A percentile compares a stretch with the other conserved stretches of the same genome.
phyloP scores from a whole-genome alignment of 495 filamentous ascomycete species.

The Aspergillus cavernicola region DNA sequence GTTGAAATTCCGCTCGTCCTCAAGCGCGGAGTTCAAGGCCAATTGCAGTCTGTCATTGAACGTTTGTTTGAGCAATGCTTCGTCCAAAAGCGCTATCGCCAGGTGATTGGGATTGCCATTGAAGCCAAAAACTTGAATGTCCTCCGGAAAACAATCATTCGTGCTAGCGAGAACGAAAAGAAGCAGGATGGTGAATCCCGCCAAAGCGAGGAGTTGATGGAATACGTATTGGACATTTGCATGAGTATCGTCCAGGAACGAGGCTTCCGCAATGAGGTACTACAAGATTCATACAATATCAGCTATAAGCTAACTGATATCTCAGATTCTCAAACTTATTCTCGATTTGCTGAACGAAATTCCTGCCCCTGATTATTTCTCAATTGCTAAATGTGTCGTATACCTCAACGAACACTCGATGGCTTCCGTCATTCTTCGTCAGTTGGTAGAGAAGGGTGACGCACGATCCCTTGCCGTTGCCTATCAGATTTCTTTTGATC shows the following conservation, averaged over 20 bases:
- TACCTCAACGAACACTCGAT: slow-evolving; percentile 90
- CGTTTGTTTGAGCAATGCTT: slow-evolving; percentile 90
- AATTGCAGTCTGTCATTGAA: slow-evolving; percentile 78
- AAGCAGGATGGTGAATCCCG: slow-evolving; percentile 55
- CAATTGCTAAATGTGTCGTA: slow-evolving; percentile 96
- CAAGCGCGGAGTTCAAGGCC: slow-evolving; percentile 57
- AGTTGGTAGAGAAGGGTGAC: slow-evolving; percentile 78
- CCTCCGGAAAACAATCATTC: slow-evolving; percentile 79
- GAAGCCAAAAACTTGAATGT: slow-evolving; percentile 92
- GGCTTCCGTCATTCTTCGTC: slow-evolving; percentile 80
- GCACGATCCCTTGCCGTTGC: slow-evolving; percentile 74
- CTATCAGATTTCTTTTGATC: slow-evolving; percentile 96
- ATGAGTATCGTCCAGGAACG: slow-evolving; percentile 98
- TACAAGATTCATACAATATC: slow-evolving; percentile 19
- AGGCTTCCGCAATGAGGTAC: slow-evolving; percentile 72
- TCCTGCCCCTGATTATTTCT: slow-evolving; percentile 90
- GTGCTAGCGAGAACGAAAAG: slow-evolving; percentile 76
- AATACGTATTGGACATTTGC: slow-evolving; percentile 92
- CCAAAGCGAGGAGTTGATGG: slow-evolving; percentile 87
- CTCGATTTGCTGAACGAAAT: slow-evolving; percentile 86
- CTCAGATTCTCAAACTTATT: slow-evolving; percentile 79
- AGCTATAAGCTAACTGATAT: slow-evolving; percentile 17
- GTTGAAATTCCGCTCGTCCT: slow-evolving; percentile 53
- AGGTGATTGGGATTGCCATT: slow-evolving; percentile 97
- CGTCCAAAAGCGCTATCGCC: slow-evolving; percentile 79